These are phyloP conservation scores for Trichosporon sp. DNA, from an alignment of 1,284 basidiomycete species.

Conservation along the genomic window DNA sequence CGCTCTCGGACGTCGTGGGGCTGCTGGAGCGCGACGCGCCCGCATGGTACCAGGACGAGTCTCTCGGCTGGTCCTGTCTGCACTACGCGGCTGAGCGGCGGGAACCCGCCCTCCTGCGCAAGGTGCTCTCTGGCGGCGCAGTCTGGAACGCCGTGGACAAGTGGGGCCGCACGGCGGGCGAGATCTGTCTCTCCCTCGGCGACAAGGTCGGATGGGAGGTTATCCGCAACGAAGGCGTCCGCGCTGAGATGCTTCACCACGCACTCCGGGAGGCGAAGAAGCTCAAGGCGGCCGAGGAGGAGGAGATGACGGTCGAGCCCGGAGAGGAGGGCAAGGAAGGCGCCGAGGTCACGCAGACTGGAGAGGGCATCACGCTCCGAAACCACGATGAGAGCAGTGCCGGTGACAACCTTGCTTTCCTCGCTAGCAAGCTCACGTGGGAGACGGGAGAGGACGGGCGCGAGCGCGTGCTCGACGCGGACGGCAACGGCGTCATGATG, in stretches of 20 bases:
- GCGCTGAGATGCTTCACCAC: slow-evolving; percentile 61
- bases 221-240: slow-evolving; percentile 82
- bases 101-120: slow-evolving; percentile 65
- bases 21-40: slow-evolving; percentile 75
- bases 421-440: slow-evolving; percentile 72
- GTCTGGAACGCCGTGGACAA: slow-evolving; percentile 90
- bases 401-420: slow-evolving; percentile 73
- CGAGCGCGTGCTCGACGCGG: slow-evolving; percentile 63
- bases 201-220: slow-evolving; percentile 70
- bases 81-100: slow-evolving; percentile 85
- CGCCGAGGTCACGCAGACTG: slow-evolving; percentile 23
- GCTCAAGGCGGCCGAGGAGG: neutral
- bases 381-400: slow-evolving; percentile 68
- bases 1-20: slow-evolving; percentile 61
- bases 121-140: slow-evolving; percentile 78
- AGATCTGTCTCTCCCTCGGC: slow-evolving; percentile 83
- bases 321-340: slow-evolving; percentile 22
- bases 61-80: slow-evolving; percentile 77
- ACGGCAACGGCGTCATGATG: slow-evolving; percentile 87
- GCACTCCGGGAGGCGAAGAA: slow-evolving; percentile 35
- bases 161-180: slow-evolving; percentile 77
- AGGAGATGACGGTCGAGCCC: slow-evolving; percentile 7
- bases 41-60: slow-evolving; percentile 86
- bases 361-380: slow-evolving; percentile 42
- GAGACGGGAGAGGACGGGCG: slow-evolving; percentile 73